Evolutionary conservation across 768 basidiomycete genomes (phyloP).

Genomic region (Lactarius tabidus): DNA sequence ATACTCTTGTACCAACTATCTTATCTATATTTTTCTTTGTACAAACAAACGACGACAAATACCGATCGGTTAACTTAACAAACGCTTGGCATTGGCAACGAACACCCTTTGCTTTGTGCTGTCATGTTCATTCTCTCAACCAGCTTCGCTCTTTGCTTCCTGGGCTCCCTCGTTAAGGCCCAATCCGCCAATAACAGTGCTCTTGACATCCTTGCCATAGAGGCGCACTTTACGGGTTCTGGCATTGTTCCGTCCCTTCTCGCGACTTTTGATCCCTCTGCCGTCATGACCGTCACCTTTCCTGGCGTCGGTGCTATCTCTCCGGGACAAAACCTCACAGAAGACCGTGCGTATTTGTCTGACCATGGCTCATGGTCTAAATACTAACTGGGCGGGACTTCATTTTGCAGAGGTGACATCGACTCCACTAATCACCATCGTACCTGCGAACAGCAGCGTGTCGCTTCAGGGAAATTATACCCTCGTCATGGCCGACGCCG

Average conservation of each 20-base stretch:
- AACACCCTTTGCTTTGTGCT: not conserved
- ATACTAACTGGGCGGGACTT: not conserved
- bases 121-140: conserved; percentile 15
- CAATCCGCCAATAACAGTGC: conserved; percentile 38
- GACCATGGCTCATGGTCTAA: not conserved
- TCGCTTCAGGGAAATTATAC: conserved; percentile 53
- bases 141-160: conserved; percentile 35
- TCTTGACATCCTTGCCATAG: conserved; percentile 51
- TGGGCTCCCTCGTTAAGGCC: conserved; percentile 43
- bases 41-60: not conserved
- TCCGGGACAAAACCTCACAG: conserved; percentile 56
- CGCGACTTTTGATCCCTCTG: conserved; percentile 54
- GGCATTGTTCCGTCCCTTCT: conserved; percentile 61
- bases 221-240: conserved; percentile 64
- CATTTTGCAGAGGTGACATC: conserved; percentile 49
- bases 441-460: conserved; percentile 46
- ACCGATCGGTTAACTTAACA: too few relatives aligned
- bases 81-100: not conserved
- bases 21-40: conserved; percentile 14
- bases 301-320: conserved; percentile 44
- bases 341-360: conserved; percentile 46
- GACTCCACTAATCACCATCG: conserved; percentile 51
- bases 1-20: conserved; percentile 7
- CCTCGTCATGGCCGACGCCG: conserved; percentile 73
- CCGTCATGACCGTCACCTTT: conserved; percentile 52